phyloP scores from a whole-genome alignment of 371 early-diverging fungal genomes.

The Circinella minor region DNA sequence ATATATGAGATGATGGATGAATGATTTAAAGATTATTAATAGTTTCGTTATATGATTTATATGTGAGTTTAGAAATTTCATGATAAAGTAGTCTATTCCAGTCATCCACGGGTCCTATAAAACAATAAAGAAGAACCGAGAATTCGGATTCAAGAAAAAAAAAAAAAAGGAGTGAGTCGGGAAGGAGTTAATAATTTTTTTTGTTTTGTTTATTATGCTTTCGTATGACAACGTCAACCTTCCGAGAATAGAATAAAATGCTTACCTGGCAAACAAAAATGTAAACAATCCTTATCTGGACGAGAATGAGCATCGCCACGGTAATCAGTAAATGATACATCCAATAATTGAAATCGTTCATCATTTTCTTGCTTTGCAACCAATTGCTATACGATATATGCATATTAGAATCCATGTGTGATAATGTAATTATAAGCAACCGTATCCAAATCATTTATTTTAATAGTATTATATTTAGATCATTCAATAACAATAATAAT shows the following conservation, averaged over 20 bases:
- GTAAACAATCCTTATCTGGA: conserved; percentile 42
- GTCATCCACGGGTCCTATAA: conserved; percentile 37
- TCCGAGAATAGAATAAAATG: not conserved
- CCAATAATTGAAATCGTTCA: conserved; percentile 32
- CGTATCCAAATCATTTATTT: too few relatives aligned
- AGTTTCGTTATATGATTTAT: not conserved
- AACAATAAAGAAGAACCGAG: not conserved
- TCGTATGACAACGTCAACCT: not conserved
- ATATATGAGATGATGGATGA: not conserved
- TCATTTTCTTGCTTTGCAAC: conserved; percentile 28
- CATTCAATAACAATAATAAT: too few relatives aligned
- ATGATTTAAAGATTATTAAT: not conserved
- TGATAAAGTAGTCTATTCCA: conserved; percentile 46
- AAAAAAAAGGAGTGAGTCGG: too few relatives aligned
- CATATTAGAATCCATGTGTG: too few relatives aligned
- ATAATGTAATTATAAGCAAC: too few relatives aligned
- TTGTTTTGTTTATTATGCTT: too few relatives aligned
- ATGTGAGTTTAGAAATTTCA: conserved; percentile 30
- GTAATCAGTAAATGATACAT: conserved; percentile 40
- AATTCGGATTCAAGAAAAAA: not conserved
- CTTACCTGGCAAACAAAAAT: conserved; percentile 41
- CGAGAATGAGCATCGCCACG: conserved; percentile 46
- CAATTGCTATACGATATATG: conserved; percentile 17
- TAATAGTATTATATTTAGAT: too few relatives aligned
- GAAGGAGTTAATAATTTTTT: not conserved